Conservation (phyloP, 176 grass and related monocot genomes). For the Ensete ventricosum region DNA sequence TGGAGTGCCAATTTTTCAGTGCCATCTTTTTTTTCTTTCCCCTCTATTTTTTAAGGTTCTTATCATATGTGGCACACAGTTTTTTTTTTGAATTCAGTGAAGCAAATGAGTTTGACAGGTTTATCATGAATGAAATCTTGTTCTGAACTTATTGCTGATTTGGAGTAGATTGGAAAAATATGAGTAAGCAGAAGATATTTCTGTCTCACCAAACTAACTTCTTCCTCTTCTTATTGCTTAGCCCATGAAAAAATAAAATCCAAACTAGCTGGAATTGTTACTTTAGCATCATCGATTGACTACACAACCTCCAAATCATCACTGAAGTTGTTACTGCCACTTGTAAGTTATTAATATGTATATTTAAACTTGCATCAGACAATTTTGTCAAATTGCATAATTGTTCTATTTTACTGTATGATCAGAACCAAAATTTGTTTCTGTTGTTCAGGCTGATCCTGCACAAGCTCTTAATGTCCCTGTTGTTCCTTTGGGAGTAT, state of each 20-base stretch:
- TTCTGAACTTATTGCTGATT: not conserved
- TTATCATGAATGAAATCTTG: not conserved
- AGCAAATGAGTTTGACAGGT: not conserved
- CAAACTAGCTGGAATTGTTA: slow-evolving; percentile 66
- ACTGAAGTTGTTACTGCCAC: slow-evolving; percentile 76
- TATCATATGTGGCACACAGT: not conserved
- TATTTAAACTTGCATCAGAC: not conserved
- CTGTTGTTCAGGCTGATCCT: slow-evolving; percentile 69
- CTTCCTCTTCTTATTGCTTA: slow-evolving; percentile 34
- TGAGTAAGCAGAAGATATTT: not conserved
- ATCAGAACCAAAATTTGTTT: slow-evolving; percentile 21
- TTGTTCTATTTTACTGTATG: slow-evolving; percentile 1
- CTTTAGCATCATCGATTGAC: slow-evolving; percentile 85
- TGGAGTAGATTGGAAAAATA: not conserved
- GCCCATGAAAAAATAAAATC: slow-evolving; percentile 42
- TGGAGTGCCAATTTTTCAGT: no score
- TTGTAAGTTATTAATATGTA: slow-evolving; percentile 47
- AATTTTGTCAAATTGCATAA: not conserved
- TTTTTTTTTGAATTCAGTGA: not conserved
- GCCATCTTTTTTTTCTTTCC: not conserved
- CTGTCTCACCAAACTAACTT: slow-evolving; percentile 17
- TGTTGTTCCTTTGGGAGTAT: slow-evolving; percentile 64
- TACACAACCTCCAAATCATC: slow-evolving; percentile 94
- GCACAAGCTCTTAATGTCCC: slow-evolving; percentile 68
- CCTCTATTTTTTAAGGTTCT: not conserved